Percentiles rank a stretch among this genome's conserved stretches.
These are phyloP conservation scores for Cenococcum geophilum DNA, from an alignment of 495 filamentous ascomycete species.

Conservation along the genomic window DNA sequence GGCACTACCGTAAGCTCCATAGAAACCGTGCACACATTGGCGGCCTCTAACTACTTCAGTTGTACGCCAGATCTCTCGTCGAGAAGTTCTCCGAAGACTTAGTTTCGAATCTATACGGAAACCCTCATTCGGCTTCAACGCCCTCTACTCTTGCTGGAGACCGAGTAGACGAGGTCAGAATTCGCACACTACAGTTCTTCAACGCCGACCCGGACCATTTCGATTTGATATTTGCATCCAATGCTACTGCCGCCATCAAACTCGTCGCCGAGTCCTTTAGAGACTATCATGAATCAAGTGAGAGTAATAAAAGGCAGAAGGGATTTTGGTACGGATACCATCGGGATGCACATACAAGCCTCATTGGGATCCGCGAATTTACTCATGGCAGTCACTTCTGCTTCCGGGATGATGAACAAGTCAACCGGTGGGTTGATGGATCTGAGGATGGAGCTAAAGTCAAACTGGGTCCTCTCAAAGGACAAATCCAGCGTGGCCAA, in stretches of 20 bases:
- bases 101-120: slow-evolving; percentile 58
- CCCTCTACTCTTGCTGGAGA: slow-evolving; percentile 59
- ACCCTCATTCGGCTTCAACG: slow-evolving; percentile 66
- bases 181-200: slow-evolving; percentile 55
- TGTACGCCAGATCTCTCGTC: slow-evolving; percentile 60
- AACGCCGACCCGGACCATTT: slow-evolving; percentile 57
- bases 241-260: slow-evolving; percentile 64
- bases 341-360: slow-evolving; percentile 64
- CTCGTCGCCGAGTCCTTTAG: slow-evolving; percentile 61
- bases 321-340: slow-evolving; percentile 72
- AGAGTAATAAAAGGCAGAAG: slow-evolving; percentile 25
- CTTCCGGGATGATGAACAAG: slow-evolving; percentile 59
- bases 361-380: slow-evolving; percentile 64
- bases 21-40: neutral
- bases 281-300: slow-evolving; percentile 44
- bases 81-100: slow-evolving; percentile 54
- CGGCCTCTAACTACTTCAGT: slow-evolving; percentile 19
- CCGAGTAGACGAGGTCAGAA: slow-evolving; percentile 54
- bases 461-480: slow-evolving; percentile 11
- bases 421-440: slow-evolving; percentile 56
- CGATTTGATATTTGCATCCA: slow-evolving; percentile 63
- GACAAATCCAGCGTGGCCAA: no score
- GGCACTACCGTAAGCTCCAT: slow-evolving; percentile 51
- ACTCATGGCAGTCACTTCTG: slow-evolving; percentile 51
- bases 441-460: neutral